Evolutionary conservation across 495 filamentous ascomycete species (phyloP), one percentile per base, ranked within the genome.

Genomic region (Xylaria venustula): DNA sequence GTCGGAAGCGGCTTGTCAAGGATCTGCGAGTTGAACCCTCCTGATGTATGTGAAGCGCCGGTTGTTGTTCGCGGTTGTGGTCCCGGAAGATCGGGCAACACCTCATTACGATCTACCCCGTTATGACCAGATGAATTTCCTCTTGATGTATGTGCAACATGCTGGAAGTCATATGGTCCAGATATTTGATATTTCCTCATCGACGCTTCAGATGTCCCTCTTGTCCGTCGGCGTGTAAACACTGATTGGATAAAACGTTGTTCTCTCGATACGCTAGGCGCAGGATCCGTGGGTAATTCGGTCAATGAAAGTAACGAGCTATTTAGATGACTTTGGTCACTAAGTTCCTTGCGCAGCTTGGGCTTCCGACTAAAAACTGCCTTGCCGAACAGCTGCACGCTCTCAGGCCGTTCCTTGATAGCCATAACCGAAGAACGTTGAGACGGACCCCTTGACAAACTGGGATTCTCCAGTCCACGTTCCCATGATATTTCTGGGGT

Each of bases 161-260:
- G 92, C 64, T 93, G 90, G 67, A 96, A 96, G 72, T 93, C 89
- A 73, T 89, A 96, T 5, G 92, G 92, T 22, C 83, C 85, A 0
- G 92, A 96, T 51, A 96, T 96, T 46, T 79, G 65, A 58, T 75
- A 53, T 66, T 72, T 77, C 67, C 65, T 75, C 44, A 66, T 67
- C 25, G 69, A 48, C 50, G 71, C 70, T 42, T 64, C 64, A 14
- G 67, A 60, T 56, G 66, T 44, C 66, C 73, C 69, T 66, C 70
- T 79, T 25, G 69, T 56, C 53, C 75, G 72, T 47, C 77, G 73
- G 50, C 77, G 73, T 37, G 71, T 63, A 37, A 81, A 79, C 44
- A 81, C 54, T 3, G 72, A 66, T 28, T 76, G 77, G 36, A 79
- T 73, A 20, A 74, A 71, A n/a, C 72, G 72, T 47, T 67, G 68